A percentile compares a stretch with the other conserved stretches of the same genome.
Evolutionary conservation across 1,284 basidiomycete species (phyloP).

Genomic region (Leccinum variabile): DNA sequence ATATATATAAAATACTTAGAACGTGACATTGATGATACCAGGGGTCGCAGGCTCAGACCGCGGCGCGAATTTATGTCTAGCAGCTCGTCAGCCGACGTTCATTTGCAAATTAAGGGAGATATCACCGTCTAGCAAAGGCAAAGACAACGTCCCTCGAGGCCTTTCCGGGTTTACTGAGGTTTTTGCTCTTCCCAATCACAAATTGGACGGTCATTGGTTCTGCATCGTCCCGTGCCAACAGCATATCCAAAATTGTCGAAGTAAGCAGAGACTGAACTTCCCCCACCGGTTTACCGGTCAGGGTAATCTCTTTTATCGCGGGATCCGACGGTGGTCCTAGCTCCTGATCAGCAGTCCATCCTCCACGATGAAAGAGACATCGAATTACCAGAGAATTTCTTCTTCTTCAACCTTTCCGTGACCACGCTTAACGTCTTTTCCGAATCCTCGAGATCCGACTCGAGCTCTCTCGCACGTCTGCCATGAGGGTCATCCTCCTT

Average conservation of each 20-base stretch:
- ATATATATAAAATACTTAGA: conserved; percentile 15
- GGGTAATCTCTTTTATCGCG: conserved; percentile 2
- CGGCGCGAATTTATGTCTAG: conserved; percentile 14
- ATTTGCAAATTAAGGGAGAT: neutral
- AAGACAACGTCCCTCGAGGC: too few relatives aligned
- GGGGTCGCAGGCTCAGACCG: neutral
- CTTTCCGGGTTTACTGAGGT: too few relatives aligned
- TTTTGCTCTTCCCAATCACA: too few relatives aligned
- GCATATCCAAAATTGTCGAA: conserved; percentile 13
- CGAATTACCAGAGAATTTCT: conserved; percentile 22
- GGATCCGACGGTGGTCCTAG: conserved; percentile 15
- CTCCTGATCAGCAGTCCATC: conserved; percentile 7
- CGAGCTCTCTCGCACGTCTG: conserved; percentile 5
- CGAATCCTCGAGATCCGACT: conserved; percentile 23
- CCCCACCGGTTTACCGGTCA: conserved; percentile 2
- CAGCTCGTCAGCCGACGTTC: conserved; percentile 5
- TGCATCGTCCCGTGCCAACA: conserved; percentile 19
- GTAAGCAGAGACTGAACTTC: conserved; percentile 13
- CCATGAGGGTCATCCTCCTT: neutral
- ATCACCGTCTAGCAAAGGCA: conserved; percentile 17
- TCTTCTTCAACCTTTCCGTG: conserved; percentile 24
- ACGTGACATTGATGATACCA: conserved; percentile 20
- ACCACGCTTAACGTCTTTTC: conserved; percentile 12
- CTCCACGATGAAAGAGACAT: neutral
- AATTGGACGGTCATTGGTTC: conserved; percentile 21